Conservation (phyloP, 345 rosid genomes). For the Nephelium lappaceum region DNA sequence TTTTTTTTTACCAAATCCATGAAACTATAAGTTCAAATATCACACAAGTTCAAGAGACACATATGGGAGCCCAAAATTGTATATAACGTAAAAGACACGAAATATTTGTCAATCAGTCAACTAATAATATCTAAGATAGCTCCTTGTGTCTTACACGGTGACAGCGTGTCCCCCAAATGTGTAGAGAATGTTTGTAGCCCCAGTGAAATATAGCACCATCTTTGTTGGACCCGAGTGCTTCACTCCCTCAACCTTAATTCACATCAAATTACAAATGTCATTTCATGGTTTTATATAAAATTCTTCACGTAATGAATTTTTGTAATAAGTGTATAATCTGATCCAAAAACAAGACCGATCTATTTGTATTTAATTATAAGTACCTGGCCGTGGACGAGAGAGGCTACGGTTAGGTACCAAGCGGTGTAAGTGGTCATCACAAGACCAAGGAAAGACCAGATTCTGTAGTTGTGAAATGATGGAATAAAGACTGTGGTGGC, state of each 20-base stretch:
- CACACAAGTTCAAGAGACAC: background rate
- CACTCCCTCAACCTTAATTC: conserved; percentile 89
- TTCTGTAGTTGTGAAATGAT: conserved; percentile 96
- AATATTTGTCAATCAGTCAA: background rate
- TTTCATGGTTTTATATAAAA: background rate
- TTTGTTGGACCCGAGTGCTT: conserved; percentile 90
- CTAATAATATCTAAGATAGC: background rate
- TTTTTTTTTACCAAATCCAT: background rate
- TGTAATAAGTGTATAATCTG: too few species aligned
- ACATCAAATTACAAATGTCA: background rate
- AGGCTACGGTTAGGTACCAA: conserved; percentile 95
- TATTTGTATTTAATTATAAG: background rate
- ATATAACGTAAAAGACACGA: conserved; percentile 42
- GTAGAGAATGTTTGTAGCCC: conserved; percentile 99
- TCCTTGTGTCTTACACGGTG: conserved; percentile 74
- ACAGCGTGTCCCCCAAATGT: conserved; percentile 99
- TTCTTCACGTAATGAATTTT: too few species aligned
- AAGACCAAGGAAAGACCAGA: conserved; percentile 98
- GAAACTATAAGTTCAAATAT: background rate
- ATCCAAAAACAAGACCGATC: background rate
- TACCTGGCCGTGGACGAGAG: conserved; percentile 97
- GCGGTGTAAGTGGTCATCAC: conserved; percentile 98
- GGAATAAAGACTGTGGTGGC: conserved; percentile 98
- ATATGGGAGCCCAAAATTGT: conserved; percentile 15
- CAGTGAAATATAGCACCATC: conserved; percentile 89